Evolutionary conservation across 2,329 filamentous ascomycete species (phyloP).

Genomic region (Chrysoporthe cubensis): DNA sequence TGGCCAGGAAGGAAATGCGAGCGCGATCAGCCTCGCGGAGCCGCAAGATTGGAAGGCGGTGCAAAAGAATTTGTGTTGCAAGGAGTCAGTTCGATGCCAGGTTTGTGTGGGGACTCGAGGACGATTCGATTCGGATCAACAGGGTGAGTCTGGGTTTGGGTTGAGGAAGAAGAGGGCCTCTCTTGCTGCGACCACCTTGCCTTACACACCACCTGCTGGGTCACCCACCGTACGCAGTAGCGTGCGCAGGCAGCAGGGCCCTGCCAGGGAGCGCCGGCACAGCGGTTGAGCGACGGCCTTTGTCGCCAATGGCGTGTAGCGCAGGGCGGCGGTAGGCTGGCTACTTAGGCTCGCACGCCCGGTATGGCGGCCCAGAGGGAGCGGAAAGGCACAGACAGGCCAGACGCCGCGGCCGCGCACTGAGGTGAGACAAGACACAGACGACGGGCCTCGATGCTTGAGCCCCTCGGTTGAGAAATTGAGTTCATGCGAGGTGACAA

Average conservation of each 20-base stretch:
- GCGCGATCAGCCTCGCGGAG: conserved; percentile 14
- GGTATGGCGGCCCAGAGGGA: neutral
- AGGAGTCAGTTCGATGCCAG: conserved; percentile 19
- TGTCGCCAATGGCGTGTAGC: conserved; percentile 6
- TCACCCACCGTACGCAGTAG: too few relatives aligned
- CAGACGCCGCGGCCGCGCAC: neutral
- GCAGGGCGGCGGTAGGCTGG: neutral
- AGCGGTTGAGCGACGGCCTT: neutral
- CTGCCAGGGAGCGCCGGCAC: conserved; percentile 1
- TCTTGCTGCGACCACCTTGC: conserved; percentile 24
- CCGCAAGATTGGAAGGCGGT: conserved; percentile 20
- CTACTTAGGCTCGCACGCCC: neutral
- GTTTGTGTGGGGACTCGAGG: conserved; percentile 21
- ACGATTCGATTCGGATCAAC: conserved; percentile 26
- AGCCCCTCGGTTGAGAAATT: neutral
- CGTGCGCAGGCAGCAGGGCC: neutral
- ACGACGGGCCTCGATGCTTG: neutral
- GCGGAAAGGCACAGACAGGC: neutral
- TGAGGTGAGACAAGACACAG: too few relatives aligned
- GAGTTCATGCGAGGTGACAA: neutral
- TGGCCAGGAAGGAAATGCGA: conserved; percentile 4
- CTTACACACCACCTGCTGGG: neutral
- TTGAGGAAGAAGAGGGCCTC: conserved; percentile 8
- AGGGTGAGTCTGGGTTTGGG: conserved; percentile 19
- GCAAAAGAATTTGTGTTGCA: conserved; percentile 26